These are phyloP conservation scores for Cercospora janseana DNA, from an alignment of 2,329 filamentous ascomycete genomes.

Conservation along the genomic window DNA sequence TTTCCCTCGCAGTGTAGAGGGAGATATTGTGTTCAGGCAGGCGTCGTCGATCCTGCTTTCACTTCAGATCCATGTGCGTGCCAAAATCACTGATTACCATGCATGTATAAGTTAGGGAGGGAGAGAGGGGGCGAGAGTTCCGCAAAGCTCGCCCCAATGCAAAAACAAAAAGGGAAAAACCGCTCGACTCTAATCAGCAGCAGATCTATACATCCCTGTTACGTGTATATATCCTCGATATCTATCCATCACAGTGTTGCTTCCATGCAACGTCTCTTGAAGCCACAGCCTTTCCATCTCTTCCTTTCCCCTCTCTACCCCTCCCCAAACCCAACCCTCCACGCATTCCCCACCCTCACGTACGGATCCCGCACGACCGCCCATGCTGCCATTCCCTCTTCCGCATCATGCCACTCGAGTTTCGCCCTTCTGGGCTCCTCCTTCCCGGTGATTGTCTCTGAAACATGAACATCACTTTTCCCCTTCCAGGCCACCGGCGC, in stretches of 20 bases:
- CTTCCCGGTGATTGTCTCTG: constrained; percentile 57
- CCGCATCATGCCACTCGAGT: constrained; percentile 58
- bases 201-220: too few relatives aligned
- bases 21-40: too few relatives aligned
- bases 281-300: neutral
- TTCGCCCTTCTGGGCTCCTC: constrained; percentile 47
- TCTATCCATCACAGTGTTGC: neutral
- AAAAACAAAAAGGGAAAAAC: too few relatives aligned
- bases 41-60: too few relatives aligned
- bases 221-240: too few relatives aligned
- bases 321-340: constrained; percentile 57
- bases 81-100: too few relatives aligned
- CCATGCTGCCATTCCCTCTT: constrained; percentile 58
- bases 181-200: too few relatives aligned
- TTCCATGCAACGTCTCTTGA: neutral
- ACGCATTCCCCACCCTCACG: constrained; percentile 61
- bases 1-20: too few relatives aligned
- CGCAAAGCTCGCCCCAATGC: too few relatives aligned
- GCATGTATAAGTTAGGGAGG: too few relatives aligned
- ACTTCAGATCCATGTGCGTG: too few relatives aligned
- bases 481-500: constrained; percentile 70
- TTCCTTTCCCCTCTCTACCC: neutral
- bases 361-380: constrained; percentile 63
- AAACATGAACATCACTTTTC: constrained; percentile 61
- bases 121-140: too few relatives aligned